Conservation (phyloP, 306 rosid genomes). For the Cicer judaicum region DNA sequence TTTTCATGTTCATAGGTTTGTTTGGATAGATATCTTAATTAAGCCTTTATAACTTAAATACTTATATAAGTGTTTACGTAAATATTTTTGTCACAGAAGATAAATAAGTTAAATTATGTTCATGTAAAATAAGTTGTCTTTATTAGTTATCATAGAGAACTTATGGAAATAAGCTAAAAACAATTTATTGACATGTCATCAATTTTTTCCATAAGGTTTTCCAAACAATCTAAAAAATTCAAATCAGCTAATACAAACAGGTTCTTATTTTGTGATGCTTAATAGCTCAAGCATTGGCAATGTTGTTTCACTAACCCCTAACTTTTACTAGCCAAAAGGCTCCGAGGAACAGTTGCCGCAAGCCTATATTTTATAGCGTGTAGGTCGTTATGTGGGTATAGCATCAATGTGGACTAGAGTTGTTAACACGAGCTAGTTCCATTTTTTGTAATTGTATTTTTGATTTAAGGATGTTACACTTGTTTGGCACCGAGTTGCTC, state of each 20-base stretch:
- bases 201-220: too few species aligned
- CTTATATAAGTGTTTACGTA: too few species aligned
- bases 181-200: too few species aligned
- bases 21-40: too few species aligned
- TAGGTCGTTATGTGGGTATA: conserved; percentile 1
- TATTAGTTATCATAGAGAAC: too few species aligned
- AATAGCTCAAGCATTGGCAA: background rate
- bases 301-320: conserved; percentile 7
- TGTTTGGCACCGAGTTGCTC: background rate
- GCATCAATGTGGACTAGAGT: background rate
- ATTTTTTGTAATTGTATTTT: background rate
- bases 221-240: too few species aligned
- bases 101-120: too few species aligned
- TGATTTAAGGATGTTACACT: background rate
- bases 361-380: background rate
- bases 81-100: too few species aligned
- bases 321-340: background rate
- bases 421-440: background rate
- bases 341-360: background rate
- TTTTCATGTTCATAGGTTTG: background rate
- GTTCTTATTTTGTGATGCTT: conserved; percentile 27
- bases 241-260: too few species aligned
- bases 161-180: too few species aligned
- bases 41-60: too few species aligned
- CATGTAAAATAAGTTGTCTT: too few species aligned